Evolutionary conservation across 768 basidiomycete genomes (phyloP).

Genomic region (Tubosaeta sp.): DNA sequence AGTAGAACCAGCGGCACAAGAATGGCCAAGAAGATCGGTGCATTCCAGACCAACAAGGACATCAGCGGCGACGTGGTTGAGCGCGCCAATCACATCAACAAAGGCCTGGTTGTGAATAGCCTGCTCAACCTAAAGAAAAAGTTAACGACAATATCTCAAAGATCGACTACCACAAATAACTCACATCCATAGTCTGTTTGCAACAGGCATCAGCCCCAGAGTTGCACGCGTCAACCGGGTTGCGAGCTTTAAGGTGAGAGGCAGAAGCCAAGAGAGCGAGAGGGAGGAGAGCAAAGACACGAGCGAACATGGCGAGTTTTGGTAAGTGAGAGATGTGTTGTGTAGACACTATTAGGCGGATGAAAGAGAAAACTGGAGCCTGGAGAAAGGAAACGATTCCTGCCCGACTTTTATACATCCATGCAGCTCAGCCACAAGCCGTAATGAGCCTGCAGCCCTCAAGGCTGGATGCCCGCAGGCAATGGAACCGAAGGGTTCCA

Average conservation of each 20-base stretch:
- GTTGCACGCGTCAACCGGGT: neutral
- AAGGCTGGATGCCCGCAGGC: neutral
- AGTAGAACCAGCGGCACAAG: no score
- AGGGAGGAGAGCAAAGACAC: conserved; percentile 13
- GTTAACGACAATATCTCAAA: neutral
- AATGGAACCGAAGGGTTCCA: neutral
- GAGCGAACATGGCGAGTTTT: conserved; percentile 12
- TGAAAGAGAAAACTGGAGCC: neutral
- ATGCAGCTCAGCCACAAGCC: neutral
- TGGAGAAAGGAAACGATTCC: neutral
- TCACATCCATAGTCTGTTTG: neutral
- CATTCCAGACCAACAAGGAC: no score
- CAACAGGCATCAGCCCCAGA: neutral
- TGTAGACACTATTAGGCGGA: neutral
- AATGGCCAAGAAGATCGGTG: no score
- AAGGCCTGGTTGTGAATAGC: no score
- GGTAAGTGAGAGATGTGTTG: neutral
- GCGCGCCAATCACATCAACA: no score
- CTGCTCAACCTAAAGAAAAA: no score
- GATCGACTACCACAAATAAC: neutral
- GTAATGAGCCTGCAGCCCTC: neutral
- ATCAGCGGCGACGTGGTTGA: no score
- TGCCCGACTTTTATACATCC: neutral
- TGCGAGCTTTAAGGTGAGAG: neutral
- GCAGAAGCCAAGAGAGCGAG: conserved; percentile 13